Conservation (phyloP, 192 early-diverging fungal genomes). For the Oehlia diaphana region DNA sequence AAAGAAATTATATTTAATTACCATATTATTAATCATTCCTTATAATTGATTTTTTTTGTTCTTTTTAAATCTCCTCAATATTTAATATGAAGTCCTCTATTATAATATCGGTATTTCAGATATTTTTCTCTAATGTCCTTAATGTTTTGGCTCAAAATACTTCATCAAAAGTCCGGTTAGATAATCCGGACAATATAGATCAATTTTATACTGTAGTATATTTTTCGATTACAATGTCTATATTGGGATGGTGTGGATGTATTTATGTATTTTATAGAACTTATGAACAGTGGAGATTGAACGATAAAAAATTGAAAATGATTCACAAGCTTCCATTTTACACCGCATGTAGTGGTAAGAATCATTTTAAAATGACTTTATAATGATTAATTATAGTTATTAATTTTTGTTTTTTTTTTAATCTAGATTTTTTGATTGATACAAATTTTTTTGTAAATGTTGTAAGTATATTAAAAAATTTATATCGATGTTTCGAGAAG, state of each 20-base stretch:
- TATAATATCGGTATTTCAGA: too few relatives aligned
- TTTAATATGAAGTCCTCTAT: too few relatives aligned
- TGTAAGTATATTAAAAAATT: background rate
- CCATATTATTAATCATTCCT: too few relatives aligned
- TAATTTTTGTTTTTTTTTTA: background rate
- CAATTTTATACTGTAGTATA: background rate
- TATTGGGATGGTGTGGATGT: background rate
- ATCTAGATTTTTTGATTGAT: background rate
- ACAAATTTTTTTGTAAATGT: background rate
- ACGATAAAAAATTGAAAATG: background rate
- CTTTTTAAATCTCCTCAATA: too few relatives aligned
- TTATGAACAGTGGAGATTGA: background rate
- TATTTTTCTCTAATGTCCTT: too few relatives aligned
- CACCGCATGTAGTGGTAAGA: background rate
- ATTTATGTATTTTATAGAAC: background rate
- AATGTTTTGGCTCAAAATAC: too few relatives aligned
- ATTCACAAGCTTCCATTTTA: conserved; percentile 2
- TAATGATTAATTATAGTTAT: background rate
- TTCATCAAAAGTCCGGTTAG: background rate
- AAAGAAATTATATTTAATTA: too few relatives aligned
- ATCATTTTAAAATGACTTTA: background rate
- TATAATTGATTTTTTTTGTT: too few relatives aligned
- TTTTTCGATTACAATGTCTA: background rate
- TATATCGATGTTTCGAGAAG: too few relatives aligned
- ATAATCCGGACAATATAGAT: background rate